A percentile compares a stretch with the other conserved stretches of the same genome.
Conservation (phyloP, 2,329 filamentous ascomycete species). For the Ustilaginoidea virens region DNA sequence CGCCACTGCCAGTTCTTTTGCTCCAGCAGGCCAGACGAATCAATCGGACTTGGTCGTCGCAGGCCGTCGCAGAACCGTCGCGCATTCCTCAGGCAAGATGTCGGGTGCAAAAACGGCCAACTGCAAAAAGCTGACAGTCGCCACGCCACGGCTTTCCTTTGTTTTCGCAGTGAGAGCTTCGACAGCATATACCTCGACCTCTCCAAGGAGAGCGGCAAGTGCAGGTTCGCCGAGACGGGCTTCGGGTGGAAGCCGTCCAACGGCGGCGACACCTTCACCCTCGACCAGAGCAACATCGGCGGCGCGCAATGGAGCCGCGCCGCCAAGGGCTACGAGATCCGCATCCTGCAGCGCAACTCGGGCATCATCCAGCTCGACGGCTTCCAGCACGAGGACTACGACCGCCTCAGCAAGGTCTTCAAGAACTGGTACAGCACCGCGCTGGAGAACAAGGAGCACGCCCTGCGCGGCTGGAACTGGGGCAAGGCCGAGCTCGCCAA, state of each 20-base stretch:
- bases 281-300: constrained; percentile 73
- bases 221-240: constrained; percentile 85
- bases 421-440: constrained; percentile 96
- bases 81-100: no score
- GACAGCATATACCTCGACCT: constrained; percentile 95
- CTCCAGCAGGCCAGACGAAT: not conserved
- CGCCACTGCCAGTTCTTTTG: not conserved
- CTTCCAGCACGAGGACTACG: constrained; percentile 87
- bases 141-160: no score
- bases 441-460: constrained; percentile 85
- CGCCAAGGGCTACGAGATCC: constrained; percentile 82
- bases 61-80: no score
- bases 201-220: constrained; percentile 83
- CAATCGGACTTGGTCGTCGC: no score
- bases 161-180: constrained; percentile 60
- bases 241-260: constrained; percentile 87
- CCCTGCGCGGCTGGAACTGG: constrained; percentile 97
- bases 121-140: no score
- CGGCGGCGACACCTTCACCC: constrained; percentile 83
- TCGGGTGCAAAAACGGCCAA: no score
- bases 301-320: constrained; percentile 91
- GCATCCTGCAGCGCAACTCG: constrained; percentile 71
- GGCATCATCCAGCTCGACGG: constrained; percentile 89
- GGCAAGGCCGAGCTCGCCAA: constrained; percentile 95
- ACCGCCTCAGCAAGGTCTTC: constrained; percentile 82